These are phyloP conservation scores for Teratosphaeria destructans DNA, from an alignment of 2,329 filamentous ascomycete species.

Conservation along the genomic window DNA sequence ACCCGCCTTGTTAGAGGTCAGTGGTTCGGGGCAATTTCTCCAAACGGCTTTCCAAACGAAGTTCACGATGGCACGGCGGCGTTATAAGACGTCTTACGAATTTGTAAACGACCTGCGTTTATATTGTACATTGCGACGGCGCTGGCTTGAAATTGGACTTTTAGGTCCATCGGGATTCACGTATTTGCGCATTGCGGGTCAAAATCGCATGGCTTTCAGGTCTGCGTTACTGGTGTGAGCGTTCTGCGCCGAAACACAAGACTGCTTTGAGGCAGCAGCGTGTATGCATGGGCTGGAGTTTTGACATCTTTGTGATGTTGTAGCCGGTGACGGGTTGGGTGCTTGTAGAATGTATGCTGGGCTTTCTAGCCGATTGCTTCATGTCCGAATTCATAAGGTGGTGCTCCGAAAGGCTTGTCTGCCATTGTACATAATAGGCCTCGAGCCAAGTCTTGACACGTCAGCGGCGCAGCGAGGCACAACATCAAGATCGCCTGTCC, in stretches of 20 bases:
- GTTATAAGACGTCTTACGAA: conserved; percentile 7
- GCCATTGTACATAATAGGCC: not conserved
- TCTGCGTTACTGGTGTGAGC: not conserved
- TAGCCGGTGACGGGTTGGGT: not conserved
- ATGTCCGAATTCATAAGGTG: not conserved
- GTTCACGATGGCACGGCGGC: conserved; percentile 1
- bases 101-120: conserved; percentile 8
- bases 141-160: not conserved
- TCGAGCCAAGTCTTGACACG: not conserved
- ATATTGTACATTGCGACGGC: not conserved
- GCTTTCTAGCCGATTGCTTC: not conserved
- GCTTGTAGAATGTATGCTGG: not conserved
- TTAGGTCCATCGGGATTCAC: not conserved
- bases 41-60: not conserved
- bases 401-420: not conserved
- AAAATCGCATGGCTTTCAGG: conserved; percentile 1
- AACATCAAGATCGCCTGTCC: not conserved
- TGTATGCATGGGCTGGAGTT: not conserved
- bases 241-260: not conserved
- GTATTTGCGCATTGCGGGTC: not conserved
- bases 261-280: not conserved
- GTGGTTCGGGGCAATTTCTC: not conserved
- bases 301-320: not conserved
- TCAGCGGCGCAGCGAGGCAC: not conserved
- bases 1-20: conserved; percentile 20